Percentiles rank a stretch among this genome's conserved stretches.
These are phyloP conservation scores for Cercospora sesami DNA, from an alignment of 2,329 filamentous ascomycete species.

Conservation along the genomic window DNA sequence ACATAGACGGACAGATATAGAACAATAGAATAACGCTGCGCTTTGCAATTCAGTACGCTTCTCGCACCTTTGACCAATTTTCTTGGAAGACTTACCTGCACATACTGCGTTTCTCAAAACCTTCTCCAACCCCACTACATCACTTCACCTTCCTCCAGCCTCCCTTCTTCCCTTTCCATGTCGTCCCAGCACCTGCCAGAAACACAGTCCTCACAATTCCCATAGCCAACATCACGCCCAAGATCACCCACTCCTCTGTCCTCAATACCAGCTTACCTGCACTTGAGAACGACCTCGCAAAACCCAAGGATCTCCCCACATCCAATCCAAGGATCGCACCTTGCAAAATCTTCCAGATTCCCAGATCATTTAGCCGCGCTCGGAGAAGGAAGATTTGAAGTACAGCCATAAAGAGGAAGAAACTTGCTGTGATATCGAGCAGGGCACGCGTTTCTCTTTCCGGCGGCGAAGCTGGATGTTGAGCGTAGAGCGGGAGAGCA, in stretches of 20 bases:
- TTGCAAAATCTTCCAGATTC: constrained; percentile 1
- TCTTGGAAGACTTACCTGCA: background rate
- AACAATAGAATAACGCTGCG: background rate
- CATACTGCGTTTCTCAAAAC: too few relatives aligned
- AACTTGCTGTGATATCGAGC: background rate
- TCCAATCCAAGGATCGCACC: background rate
- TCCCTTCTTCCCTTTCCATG: background rate
- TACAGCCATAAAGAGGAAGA: background rate
- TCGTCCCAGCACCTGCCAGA: background rate
- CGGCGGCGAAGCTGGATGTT: background rate
- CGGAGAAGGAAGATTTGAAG: background rate
- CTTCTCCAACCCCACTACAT: background rate
- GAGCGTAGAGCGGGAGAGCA: background rate
- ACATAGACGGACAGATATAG: background rate
- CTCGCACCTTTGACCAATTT: background rate
- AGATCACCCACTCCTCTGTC: background rate
- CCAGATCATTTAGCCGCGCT: background rate
- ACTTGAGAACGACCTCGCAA: background rate
- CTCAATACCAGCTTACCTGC: background rate
- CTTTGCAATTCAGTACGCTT: constrained; percentile 44
- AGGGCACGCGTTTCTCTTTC: background rate
- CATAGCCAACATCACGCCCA: background rate
- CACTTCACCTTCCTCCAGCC: background rate
- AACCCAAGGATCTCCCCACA: background rate
- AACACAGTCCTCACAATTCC: constrained; percentile 3